Evolutionary conservation across 2,329 filamentous ascomycete species (phyloP).

Genomic region (Curvularia lunata): DNA sequence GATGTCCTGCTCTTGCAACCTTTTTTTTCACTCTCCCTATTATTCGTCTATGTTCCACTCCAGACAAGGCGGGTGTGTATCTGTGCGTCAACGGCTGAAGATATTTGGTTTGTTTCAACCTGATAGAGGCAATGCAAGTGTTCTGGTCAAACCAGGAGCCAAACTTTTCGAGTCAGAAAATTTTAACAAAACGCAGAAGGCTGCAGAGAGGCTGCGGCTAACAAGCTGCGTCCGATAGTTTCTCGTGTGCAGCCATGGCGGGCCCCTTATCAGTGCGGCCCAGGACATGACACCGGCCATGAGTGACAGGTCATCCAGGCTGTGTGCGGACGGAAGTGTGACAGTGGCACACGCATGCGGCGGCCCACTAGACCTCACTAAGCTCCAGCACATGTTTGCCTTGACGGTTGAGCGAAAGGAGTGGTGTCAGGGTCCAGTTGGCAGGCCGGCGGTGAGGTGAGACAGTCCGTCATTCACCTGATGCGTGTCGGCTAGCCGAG

Average conservation of each 20-base stretch:
- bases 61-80: neutral
- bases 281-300: neutral
- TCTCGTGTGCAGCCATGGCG: constrained; percentile 2
- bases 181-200: neutral
- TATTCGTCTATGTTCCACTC: neutral
- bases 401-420: neutral
- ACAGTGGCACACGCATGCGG: constrained; percentile 15
- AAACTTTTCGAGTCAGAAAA: neutral
- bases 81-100: neutral
- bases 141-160: neutral
- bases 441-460: constrained; percentile 14
- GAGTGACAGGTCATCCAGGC: constrained; percentile 15
- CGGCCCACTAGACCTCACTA: neutral
- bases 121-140: neutral
- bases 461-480: constrained; percentile 17
- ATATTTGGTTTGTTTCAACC: neutral
- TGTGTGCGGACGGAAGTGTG: constrained; percentile 5
- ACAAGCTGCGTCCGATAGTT: neutral
- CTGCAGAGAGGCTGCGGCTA: neutral
- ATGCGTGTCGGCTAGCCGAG: constrained; percentile 5
- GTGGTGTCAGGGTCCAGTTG: constrained; percentile 8
- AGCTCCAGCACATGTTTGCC: constrained; percentile 11
- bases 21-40: neutral
- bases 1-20: constrained; percentile 1
- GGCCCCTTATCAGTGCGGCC: constrained; percentile 16